These are phyloP conservation scores for Ophiocytium majus DNA, from an alignment of 352 stramenopile genomes.

Conservation along the genomic window DNA sequence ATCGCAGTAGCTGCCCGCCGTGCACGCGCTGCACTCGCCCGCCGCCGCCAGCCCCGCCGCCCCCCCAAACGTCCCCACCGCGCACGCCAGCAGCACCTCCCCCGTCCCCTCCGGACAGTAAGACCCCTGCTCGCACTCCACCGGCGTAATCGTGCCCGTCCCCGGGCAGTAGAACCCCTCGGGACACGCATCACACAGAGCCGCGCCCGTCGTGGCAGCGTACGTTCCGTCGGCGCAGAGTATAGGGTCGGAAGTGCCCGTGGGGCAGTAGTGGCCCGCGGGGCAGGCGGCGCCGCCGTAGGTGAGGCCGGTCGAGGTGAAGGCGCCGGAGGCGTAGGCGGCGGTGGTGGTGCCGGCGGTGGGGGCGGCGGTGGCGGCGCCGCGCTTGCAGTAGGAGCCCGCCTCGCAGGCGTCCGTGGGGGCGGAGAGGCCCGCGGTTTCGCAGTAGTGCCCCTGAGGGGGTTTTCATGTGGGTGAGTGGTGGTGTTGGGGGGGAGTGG, in stretches of 20 bases:
- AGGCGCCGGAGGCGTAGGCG: background rate
- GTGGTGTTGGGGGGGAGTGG: too few relatives aligned
- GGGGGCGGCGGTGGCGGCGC: background rate
- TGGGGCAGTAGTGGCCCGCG: conserved; percentile 59
- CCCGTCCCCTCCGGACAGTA: conserved; percentile 19
- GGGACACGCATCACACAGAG: conserved; percentile 57
- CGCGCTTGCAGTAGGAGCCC: conserved; percentile 59
- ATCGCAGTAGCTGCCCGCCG: conserved; percentile 29
- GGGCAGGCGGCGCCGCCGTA: conserved; percentile 60
- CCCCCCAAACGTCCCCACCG: conserved; percentile 36
- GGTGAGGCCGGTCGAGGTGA: background rate
- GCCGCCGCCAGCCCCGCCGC: conserved; percentile 19
- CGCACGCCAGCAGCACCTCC: background rate
- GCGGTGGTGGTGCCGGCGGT: background rate
- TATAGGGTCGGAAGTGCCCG: conserved; percentile 14
- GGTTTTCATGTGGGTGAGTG: too few relatives aligned
- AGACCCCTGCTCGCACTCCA: conserved; percentile 25
- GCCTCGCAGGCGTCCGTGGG: conserved; percentile 50
- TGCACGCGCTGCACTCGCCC: conserved; percentile 27
- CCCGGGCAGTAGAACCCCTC: conserved; percentile 67
- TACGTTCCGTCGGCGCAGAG: conserved; percentile 42
- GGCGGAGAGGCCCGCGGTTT: conserved; percentile 31
- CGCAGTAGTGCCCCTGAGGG: conserved; percentile 57
- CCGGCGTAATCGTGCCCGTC: conserved; percentile 38
- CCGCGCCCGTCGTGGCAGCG: conserved; percentile 37